Evolutionary conservation across 2,329 filamentous ascomycete species (phyloP).

Genomic region (Diaporthe humulicola): DNA sequence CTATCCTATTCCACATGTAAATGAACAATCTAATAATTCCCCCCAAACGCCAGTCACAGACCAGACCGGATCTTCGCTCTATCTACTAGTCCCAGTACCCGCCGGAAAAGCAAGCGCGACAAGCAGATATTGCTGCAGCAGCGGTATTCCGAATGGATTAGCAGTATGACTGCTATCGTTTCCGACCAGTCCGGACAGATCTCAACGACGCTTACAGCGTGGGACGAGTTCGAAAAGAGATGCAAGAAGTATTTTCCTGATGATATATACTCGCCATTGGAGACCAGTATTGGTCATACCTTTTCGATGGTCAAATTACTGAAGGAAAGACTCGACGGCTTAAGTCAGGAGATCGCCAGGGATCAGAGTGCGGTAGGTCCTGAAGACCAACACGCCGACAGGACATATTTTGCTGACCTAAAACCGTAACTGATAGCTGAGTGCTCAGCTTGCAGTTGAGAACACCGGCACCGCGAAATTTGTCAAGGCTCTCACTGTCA

Average conservation of each 20-base stretch:
- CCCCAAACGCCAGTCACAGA: neutral
- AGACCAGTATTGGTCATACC: neutral
- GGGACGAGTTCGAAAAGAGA: slow-evolving; percentile 20
- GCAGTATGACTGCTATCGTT: neutral
- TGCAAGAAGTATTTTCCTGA: neutral
- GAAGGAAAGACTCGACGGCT: neutral
- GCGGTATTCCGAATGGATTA: slow-evolving; percentile 23
- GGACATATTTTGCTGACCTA: neutral
- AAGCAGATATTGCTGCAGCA: neutral
- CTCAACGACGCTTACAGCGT: neutral
- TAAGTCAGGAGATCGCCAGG: neutral
- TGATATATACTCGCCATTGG: neutral
- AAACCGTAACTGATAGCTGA: neutral
- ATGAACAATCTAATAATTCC: neutral
- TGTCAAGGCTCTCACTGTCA: slow-evolving; percentile 6
- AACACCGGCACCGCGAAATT: slow-evolving; percentile 10
- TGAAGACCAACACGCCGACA: neutral
- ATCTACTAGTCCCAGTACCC: fast-evolving
- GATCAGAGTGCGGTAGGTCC: neutral
- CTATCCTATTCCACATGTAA: neutral
- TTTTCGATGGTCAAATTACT: neutral
- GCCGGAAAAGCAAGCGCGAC: neutral
- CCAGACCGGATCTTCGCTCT: neutral
- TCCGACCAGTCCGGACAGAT: neutral
- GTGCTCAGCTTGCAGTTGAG: slow-evolving; percentile 9